Conservation (phyloP, 768 basidiomycete genomes). For the Leucogyrophana mollusca region DNA sequence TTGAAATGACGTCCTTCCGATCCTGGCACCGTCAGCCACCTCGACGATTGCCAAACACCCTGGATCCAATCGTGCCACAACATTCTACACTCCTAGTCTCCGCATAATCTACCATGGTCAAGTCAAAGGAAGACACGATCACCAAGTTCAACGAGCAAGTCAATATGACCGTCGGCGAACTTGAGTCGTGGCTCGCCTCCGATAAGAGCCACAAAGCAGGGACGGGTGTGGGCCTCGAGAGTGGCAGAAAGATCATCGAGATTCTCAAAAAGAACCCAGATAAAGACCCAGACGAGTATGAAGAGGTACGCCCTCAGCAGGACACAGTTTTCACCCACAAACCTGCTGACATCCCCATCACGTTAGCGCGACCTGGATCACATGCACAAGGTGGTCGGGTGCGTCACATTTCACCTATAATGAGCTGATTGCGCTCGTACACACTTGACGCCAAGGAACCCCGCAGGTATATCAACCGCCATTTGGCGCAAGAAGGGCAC, state of each 20-base stretch:
- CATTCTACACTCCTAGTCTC: neutral
- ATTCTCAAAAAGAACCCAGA: conserved; percentile 32
- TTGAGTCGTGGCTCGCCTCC: conserved; percentile 29
- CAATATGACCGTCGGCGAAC: conserved; percentile 31
- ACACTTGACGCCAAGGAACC: neutral
- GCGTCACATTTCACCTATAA: neutral
- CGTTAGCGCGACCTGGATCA: conserved; percentile 29
- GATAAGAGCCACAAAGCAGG: conserved; percentile 30
- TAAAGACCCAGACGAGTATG: conserved; percentile 28
- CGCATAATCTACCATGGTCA: conserved; percentile 16
- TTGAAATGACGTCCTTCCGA: neutral
- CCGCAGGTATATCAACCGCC: conserved; percentile 27
- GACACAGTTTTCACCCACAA: neutral
- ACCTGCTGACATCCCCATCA: neutral
- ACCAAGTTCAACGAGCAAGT: conserved; percentile 28
- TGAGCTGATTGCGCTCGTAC: no score
- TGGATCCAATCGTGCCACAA: neutral
- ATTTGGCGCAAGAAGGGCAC: conserved; percentile 30
- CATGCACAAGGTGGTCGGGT: conserved; percentile 33
- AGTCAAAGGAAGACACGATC: conserved; percentile 27
- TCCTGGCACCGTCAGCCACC: neutral
- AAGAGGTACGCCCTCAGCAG: conserved; percentile 17
- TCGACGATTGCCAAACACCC: neutral
- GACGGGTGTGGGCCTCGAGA: conserved; percentile 30
- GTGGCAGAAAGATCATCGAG: conserved; percentile 31